phyloP scores from a whole-genome alignment of 202 grass and related monocot species.

The Carex arenaria region DNA sequence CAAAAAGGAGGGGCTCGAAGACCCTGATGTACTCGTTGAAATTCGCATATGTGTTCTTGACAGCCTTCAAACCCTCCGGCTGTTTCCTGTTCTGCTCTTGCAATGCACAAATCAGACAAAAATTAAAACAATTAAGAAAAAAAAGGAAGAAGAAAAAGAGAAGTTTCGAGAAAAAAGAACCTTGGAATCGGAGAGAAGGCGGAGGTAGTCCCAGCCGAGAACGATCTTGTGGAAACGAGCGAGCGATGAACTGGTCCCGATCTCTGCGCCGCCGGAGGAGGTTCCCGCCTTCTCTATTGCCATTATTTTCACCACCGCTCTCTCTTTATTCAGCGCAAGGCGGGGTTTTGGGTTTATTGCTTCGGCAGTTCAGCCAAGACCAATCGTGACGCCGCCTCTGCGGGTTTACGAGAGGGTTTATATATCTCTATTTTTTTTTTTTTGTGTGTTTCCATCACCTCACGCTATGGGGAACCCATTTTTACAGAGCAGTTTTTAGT shows the following conservation, averaged over 20 bases:
- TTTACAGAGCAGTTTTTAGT: no score
- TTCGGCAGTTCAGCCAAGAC: not conserved
- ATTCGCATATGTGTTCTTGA: constrained; percentile 63
- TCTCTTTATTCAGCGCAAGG: not conserved
- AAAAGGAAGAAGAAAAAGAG: not conserved
- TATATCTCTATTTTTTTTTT: no score
- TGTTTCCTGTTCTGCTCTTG: constrained; percentile 33
- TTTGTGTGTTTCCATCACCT: no score
- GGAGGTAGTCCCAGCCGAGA: constrained; percentile 91
- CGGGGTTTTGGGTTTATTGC: constrained; percentile 22
- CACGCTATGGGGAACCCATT: no score
- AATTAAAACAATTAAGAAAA: not conserved
- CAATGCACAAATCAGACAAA: constrained; percentile 6
- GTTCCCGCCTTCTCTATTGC: constrained; percentile 41
- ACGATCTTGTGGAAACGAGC: constrained; percentile 69
- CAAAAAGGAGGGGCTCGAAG: constrained; percentile 91
- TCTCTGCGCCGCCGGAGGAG: constrained; percentile 21
- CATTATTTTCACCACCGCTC: constrained; percentile 24
- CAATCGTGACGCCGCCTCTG: no score
- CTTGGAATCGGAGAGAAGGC: constrained; percentile 54
- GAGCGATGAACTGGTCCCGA: constrained; percentile 19
- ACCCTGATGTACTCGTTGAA: constrained; percentile 69
- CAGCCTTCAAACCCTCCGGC: constrained; percentile 31
- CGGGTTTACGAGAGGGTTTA: not conserved
- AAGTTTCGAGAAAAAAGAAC: constrained; percentile 22